Evolutionary conservation across 306 rosid species (phyloP), one percentile per base, ranked within the genome.

Genomic region (Sphenostylis stenocarpa): DNA sequence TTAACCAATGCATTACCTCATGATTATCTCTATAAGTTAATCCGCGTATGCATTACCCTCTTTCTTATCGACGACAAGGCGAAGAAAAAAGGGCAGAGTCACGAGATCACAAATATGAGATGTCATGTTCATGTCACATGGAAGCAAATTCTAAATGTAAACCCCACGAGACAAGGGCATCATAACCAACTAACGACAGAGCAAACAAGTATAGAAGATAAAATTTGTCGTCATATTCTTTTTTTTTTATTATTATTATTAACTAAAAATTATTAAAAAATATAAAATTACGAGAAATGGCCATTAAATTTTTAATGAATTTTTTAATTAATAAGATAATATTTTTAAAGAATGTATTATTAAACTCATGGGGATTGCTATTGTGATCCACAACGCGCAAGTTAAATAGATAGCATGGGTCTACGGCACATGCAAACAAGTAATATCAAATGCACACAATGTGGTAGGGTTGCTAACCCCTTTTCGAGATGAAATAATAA

Each of bases 391-490:
- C 70, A 2, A 65, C 43, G 29, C 52, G 1, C 19, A 19, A 78
- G 13, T 51, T 73, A 79, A 20, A 7, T 19, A 2, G 49, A 44
- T 64, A 48, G 15, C 45, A 41, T 41, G 75, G 84, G 70, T 19
- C 70, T 52, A 33, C 20, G 31, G 39, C 84, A 83, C 86, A 79
- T 79, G 81, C 78, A 43, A 74, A 58, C 84, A 44, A 73, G 28
- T 1, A 53, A 19, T 43, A 15, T 52, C 69, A 38, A 38, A 70
- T 31, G 67, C 78, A 62, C 78, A 62, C 19, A 15, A 16, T 38
- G 34, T 70, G 49, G 31, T 62, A 38, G 43, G 43, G 43, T 69
- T 14, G 49, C n/a, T 39, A 39, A 4, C 17, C 17, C 14, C 15
- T 14, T 45, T 2, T 3, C 6, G 1, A 38, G 6, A 45, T 7